A percentile compares a stretch with the other conserved stretches of the same genome.
Conservation (phyloP, 1,139 yeast species). For the Maudiozyma humilis region DNA sequence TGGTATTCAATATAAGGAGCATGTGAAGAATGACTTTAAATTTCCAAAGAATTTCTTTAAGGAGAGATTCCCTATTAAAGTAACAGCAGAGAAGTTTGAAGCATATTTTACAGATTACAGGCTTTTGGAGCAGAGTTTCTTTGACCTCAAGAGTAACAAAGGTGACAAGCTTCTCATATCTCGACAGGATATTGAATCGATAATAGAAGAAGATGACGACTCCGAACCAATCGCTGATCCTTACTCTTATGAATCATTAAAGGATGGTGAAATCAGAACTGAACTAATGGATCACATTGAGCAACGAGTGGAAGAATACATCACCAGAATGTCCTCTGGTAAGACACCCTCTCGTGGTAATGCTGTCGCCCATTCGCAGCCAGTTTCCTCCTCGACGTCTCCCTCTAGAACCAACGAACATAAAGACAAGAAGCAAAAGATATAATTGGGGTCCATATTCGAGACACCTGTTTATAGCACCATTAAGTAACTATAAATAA, state of each 20-base stretch:
- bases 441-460: too few species aligned
- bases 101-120: conserved; percentile 27
- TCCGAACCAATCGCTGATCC: conserved; percentile 10
- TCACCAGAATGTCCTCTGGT: conserved; percentile 18
- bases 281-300: conserved; percentile 27
- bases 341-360: conserved; percentile 18
- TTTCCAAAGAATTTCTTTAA: conserved; percentile 29
- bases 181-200: conserved; percentile 17
- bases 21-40: conserved; percentile 21
- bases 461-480: too few species aligned
- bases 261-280: conserved; percentile 26
- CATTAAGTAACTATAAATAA: too few species aligned
- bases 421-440: conserved; percentile 11
- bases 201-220: conserved; percentile 20
- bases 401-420: conserved; percentile 1
- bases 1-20: conserved; percentile 27
- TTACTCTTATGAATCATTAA: conserved; percentile 23
- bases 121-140: conserved; percentile 29
- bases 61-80: conserved; percentile 22
- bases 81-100: conserved; percentile 19
- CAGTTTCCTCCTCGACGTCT: conserved; percentile 2
- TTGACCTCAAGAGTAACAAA: conserved; percentile 31
- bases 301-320: conserved; percentile 21
- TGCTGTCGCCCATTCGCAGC: not conserved
- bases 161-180: conserved; percentile 26